Evolutionary conservation across 768 basidiomycete species (phyloP).

Genomic region (Amanita polypyramis): DNA sequence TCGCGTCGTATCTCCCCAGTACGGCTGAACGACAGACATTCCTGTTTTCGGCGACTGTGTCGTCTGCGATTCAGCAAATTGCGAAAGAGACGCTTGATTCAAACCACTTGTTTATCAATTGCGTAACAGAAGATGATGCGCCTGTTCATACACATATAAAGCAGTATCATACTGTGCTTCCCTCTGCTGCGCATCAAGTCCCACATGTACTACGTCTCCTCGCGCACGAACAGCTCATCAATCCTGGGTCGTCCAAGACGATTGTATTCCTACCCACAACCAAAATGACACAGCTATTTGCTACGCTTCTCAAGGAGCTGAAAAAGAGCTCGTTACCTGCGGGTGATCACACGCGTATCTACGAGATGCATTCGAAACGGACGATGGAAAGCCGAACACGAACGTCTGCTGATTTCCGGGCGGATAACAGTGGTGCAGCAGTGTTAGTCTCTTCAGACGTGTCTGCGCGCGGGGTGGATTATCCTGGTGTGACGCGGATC

Average conservation of each 20-base stretch:
- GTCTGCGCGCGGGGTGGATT: constrained; percentile 83
- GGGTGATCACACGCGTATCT: constrained; percentile 40
- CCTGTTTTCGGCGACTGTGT: constrained; percentile 85
- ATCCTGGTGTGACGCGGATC: constrained; percentile 80
- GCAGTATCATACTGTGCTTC: constrained; percentile 75
- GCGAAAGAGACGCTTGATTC: constrained; percentile 47
- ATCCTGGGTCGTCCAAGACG: constrained; percentile 57
- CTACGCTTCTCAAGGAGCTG: constrained; percentile 48
- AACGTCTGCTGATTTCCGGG: constrained; percentile 53
- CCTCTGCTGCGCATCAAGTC: constrained; percentile 54
- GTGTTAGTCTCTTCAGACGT: constrained; percentile 83
- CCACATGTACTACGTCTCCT: constrained; percentile 73
- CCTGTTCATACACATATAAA: constrained; percentile 68
- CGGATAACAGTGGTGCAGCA: constrained; percentile 37
- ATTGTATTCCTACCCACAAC: constrained; percentile 83
- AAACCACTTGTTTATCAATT: constrained; percentile 66
- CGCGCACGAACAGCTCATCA: constrained; percentile 76
- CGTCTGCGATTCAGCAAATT: constrained; percentile 58
- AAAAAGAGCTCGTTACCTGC: constrained; percentile 35
- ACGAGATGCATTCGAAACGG: constrained; percentile 79
- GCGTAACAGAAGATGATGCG: constrained; percentile 46
- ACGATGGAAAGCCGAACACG: constrained; percentile 44
- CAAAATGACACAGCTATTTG: constrained; percentile 71
- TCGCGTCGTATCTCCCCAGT: constrained; percentile 51
- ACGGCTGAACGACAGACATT: constrained; percentile 74